Evolutionary conservation across 805 yeast genomes (phyloP).

Genomic region (Saccharomycopsis babjevae): DNA sequence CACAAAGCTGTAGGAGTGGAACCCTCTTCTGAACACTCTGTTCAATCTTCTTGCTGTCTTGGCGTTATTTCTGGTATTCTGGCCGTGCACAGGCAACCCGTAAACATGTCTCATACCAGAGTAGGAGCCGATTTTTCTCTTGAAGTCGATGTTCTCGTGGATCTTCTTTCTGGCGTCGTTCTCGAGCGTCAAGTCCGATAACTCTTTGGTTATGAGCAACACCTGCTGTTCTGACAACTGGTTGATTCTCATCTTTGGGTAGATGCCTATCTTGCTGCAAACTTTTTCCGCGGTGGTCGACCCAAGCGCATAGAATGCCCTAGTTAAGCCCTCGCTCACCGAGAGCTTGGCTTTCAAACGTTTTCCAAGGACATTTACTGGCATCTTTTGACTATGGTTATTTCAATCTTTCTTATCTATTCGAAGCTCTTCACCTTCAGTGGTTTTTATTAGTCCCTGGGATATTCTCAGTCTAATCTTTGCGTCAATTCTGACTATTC

Average conservation of each 20-base stretch:
- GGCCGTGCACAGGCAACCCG: slow-evolving; percentile 81
- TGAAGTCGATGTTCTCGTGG: slow-evolving; percentile 66
- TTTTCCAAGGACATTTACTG: slow-evolving; percentile 43
- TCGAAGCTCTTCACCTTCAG: too few species aligned
- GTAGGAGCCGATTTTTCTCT: slow-evolving; percentile 74
- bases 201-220: slow-evolving; percentile 77
- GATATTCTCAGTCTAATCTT: too few species aligned
- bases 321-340: slow-evolving; percentile 50
- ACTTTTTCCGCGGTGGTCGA: slow-evolving; percentile 55
- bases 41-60: slow-evolving; percentile 82
- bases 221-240: slow-evolving; percentile 83
- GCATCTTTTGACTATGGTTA: slow-evolving; percentile 29
- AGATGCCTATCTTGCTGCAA: slow-evolving; percentile 82
- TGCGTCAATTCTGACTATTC: too few species aligned
- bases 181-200: slow-evolving; percentile 74
- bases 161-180: slow-evolving; percentile 66
- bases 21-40: slow-evolving; percentile 54
- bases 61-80: slow-evolving; percentile 85
- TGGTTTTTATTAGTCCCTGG: too few species aligned
- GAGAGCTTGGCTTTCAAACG: slow-evolving; percentile 35
- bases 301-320: slow-evolving; percentile 86
- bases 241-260: slow-evolving; percentile 90
- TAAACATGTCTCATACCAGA: slow-evolving; percentile 83
- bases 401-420: too few species aligned
- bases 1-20: slow-evolving; percentile 4